Conservation (phyloP, 2,329 filamentous ascomycete species). For the Diaporthe destruens region DNA sequence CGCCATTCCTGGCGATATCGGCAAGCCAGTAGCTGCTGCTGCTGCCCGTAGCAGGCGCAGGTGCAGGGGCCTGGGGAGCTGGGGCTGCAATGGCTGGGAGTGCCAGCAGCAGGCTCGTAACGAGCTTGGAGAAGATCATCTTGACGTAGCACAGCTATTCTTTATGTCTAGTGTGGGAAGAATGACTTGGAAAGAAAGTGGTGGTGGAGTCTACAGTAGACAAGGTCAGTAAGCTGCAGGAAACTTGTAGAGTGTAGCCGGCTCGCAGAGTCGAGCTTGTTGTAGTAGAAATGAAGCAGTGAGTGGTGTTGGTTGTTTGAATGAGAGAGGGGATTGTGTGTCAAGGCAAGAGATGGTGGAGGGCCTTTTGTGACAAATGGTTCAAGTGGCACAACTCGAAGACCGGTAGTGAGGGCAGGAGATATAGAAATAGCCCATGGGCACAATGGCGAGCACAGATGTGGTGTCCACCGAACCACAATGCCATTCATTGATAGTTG, state of each 20-base stretch:
- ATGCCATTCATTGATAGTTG: not conserved
- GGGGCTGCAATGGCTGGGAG: slow-evolving; percentile 41
- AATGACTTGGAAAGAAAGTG: slow-evolving; percentile 25
- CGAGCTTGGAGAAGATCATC: slow-evolving; percentile 42
- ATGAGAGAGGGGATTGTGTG: not conserved
- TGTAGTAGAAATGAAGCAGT: not conserved
- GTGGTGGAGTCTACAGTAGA: not conserved
- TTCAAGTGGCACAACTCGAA: not conserved
- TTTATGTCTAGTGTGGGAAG: slow-evolving; percentile 30
- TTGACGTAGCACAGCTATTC: slow-evolving; percentile 41
- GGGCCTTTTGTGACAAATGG: too few relatives aligned
- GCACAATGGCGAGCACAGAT: not conserved
- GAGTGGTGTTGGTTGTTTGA: not conserved
- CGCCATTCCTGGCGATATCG: slow-evolving; percentile 76
- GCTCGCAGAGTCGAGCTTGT: not conserved
- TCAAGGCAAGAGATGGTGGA: not conserved
- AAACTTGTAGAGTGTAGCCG: not conserved
- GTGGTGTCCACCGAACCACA: not conserved
- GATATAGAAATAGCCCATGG: not conserved
- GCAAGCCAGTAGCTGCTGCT: slow-evolving; percentile 76
- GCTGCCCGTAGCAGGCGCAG: slow-evolving; percentile 1
- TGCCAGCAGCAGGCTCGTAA: slow-evolving; percentile 40
- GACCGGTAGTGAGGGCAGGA: not conserved
- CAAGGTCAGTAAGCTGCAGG: slow-evolving; percentile 2
- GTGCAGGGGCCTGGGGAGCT: slow-evolving; percentile 32